A percentile compares a stretch with the other conserved stretches of the same genome.
Conservation (phyloP, 768 basidiomycete species). For the Psilocybe azurescens region DNA sequence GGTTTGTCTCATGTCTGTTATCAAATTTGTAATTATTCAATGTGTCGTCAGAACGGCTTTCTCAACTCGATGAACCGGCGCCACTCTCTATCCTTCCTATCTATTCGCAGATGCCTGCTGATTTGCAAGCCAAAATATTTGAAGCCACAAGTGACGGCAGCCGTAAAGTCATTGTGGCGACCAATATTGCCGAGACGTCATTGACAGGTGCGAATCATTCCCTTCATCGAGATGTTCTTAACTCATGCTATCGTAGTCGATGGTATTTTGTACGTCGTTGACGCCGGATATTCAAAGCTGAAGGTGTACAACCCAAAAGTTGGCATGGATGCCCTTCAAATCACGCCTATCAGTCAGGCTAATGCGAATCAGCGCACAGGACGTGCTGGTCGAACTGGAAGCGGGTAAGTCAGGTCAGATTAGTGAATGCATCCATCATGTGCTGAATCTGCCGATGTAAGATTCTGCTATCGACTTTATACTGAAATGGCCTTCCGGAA, state of each 20-base stretch:
- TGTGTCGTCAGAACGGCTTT: conserved; percentile 77
- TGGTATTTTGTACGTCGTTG: conserved; percentile 96
- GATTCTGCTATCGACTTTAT: conserved; percentile 95
- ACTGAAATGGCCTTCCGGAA: conserved; percentile 98
- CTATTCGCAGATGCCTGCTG: conserved; percentile 99
- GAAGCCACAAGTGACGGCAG: conserved; percentile 93
- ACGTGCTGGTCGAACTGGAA: conserved; percentile 95
- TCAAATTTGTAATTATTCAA: conserved; percentile 11
- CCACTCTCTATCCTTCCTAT: conserved; percentile 93
- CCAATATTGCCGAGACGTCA: conserved; percentile 98
- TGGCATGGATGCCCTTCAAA: conserved; percentile 99
- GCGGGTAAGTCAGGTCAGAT: conserved; percentile 63
- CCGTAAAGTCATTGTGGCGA: conserved; percentile 96
- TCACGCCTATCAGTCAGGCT: conserved; percentile 98
- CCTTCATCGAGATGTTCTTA: conserved; percentile 13
- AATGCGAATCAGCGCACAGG: conserved; percentile 97
- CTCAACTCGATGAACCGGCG: conserved; percentile 90
- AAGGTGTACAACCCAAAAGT: conserved; percentile 99
- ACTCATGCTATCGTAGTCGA: conserved; percentile 64
- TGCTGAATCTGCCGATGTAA: conserved; percentile 31
- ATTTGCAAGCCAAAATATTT: conserved; percentile 98
- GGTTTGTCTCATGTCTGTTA: conserved; percentile 51
- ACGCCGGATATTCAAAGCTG: conserved; percentile 95
- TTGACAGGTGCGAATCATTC: conserved; percentile 67
- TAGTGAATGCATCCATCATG: background rate